These are phyloP conservation scores for Penicillium ucsense DNA, from an alignment of 495 filamentous ascomycete species.

Conservation along the genomic window DNA sequence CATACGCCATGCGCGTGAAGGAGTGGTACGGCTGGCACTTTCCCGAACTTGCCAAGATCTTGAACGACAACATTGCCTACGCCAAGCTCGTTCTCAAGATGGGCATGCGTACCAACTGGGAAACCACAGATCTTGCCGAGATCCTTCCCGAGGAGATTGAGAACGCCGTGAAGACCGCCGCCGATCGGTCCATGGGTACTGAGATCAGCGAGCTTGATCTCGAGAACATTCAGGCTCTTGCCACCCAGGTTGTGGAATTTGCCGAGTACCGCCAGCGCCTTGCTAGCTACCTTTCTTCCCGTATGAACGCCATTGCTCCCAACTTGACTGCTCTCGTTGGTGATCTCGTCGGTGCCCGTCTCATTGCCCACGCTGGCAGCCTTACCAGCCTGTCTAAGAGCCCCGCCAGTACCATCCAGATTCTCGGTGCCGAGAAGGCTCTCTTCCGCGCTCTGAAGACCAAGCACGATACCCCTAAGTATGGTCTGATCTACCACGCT, in stretches of 20 bases:
- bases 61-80: constrained; percentile 97
- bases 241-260: constrained; percentile 85
- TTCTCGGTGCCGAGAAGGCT: constrained; percentile 96
- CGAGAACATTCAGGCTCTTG: constrained; percentile 79
- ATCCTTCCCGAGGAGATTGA: constrained; percentile 97
- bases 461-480: constrained; percentile 98
- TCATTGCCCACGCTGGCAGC: constrained; percentile 93
- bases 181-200: constrained; percentile 96
- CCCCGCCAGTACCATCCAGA: constrained; percentile 92
- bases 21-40: constrained; percentile 99
- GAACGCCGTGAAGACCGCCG: constrained; percentile 79
- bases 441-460: constrained; percentile 98
- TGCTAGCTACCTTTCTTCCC: constrained; percentile 75
- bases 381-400: constrained; percentile 95
- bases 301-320: constrained; percentile 95
- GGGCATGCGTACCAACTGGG: constrained; percentile 74
- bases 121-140: constrained; percentile 71
- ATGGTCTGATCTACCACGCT: constrained; percentile 97
- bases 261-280: constrained; percentile 84
- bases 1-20: constrained; percentile 97
- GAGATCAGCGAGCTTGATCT: constrained; percentile 87
- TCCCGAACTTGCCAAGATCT: constrained; percentile 90
- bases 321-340: constrained; percentile 93
- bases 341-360: constrained; percentile 85
- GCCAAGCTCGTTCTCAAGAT: constrained; percentile 75